Base-by-base conservation (phyloP, 805 yeast genomes). In the Dipodascopsis tothii region DNA sequence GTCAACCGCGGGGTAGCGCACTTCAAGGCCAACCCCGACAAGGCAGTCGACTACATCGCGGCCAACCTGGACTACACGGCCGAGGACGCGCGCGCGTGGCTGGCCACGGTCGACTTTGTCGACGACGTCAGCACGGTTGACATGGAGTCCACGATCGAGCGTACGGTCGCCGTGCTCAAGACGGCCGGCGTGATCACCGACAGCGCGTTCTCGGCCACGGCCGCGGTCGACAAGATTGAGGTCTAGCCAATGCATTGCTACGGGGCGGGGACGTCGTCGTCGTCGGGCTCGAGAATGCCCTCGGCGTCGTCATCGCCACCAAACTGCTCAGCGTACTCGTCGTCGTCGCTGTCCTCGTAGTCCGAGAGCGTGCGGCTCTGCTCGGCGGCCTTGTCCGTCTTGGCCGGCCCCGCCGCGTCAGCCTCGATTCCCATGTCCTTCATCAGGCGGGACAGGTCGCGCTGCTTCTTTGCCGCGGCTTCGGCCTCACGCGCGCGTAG, bases 11-110 rank as follows among this genome's bases (percentile, higher is more conserved):
- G 96, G 14, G 72, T 87, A 42, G 66, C 60, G 2, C 78, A 84
- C 62, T 87, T 83, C 68, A 65, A 71, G 32, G 57, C 53, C 0
- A 67, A 87, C 58, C 65, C 67, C 19, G 81, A 79, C 1, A 86
- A 81, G 59, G 81, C 88, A 0, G 70, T 81, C 5, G 67, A 71
- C 35, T 78, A 73, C 59, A 87, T 88, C 44, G 67, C 75, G 21
- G 64, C 70, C 2, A 75, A 83, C 53, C 70, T 88, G 50, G 95
- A 84, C 62, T 87, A 87, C 65, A 64, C 84, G 0, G 70, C 71
- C 41, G 83, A 73, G 38, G 96, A 87, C 61, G 94, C 95, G 5
- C 63, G 68, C 20, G 81, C 75, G 48, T 87, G 96, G 96, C 68
- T 81, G 48, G 72, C 80, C 52, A 83, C 94, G 0, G 96, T 87